phyloP scores from a whole-genome alignment of 331 rosid species.

The Malus hybrid region DNA sequence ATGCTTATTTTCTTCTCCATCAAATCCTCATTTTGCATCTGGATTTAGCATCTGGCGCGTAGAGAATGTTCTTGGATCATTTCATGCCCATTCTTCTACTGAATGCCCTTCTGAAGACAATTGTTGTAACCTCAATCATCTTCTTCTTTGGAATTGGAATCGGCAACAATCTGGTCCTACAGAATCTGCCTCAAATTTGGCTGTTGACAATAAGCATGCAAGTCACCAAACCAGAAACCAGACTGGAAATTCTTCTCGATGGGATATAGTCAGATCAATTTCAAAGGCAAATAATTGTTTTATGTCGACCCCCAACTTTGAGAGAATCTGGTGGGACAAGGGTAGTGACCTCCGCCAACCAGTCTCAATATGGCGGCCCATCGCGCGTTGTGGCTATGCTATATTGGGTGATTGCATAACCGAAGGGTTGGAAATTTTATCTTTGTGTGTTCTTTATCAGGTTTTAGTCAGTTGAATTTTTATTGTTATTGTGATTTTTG shows the following conservation, averaged over 20 bases:
- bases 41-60: conserved; percentile 94
- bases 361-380: conserved; percentile 94
- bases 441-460: conserved; percentile 2
- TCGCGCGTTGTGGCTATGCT: conserved; percentile 72
- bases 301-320: conserved; percentile 83
- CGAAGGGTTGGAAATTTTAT: conserved; percentile 71
- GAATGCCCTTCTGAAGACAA: conserved; percentile 41
- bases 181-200: conserved; percentile 38
- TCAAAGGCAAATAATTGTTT: conserved; percentile 66
- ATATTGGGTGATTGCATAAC: conserved; percentile 88
- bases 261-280: conserved; percentile 73
- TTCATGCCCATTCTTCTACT: conserved; percentile 65
- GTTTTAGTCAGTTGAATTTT: neutral
- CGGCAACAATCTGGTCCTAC: conserved; percentile 32
- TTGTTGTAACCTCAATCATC: conserved; percentile 71
- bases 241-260: conserved; percentile 61
- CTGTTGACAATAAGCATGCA: conserved; percentile 31
- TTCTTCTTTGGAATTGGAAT: conserved; percentile 72
- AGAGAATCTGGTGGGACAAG: conserved; percentile 99
- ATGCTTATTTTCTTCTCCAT: conserved; percentile 48
- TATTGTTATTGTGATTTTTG: conserved; percentile 2
- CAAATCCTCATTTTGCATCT: conserved; percentile 40
- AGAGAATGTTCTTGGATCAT: conserved; percentile 83
- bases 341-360: conserved; percentile 74
- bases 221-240: conserved; percentile 41